Evolutionary conservation across 2,329 filamentous ascomycete genomes (phyloP), one percentile per base, ranked within the genome.

Genomic region (Xylariaceae sp.): DNA sequence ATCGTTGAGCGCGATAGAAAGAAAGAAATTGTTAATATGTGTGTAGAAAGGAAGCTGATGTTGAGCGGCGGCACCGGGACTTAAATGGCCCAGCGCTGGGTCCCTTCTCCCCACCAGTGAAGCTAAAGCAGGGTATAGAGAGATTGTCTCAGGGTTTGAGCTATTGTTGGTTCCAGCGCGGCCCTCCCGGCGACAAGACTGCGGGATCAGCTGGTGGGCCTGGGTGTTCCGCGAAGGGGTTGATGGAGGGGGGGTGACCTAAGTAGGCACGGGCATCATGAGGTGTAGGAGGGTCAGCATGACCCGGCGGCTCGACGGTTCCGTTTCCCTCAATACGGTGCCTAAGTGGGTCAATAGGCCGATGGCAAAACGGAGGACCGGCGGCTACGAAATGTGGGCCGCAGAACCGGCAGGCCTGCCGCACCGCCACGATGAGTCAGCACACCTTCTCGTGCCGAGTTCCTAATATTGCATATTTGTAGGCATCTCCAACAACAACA

Each of bases 361-460:
- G 32, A 27, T 36, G 11, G 32, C 7, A 32, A 36, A 36, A 36
- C 38, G 28, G 28, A 28, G 38, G 27, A 19, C 38, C 27, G 27
- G 27, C 38, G 14, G 16, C 31, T 29, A 34, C 15, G 8, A 30
- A 21, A 23, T n/a, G n/a, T 8, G 5, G 26, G 8, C 5, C 8
- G 26, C 26, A 28, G 26, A 28, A 28, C n/a, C 7, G 9, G 27
- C 9, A 9, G 18, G 13, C 29, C 17, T 13, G 18, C 27, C 18
- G 18, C 34, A 31, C 18, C 18, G 28, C 28, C 14, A 38, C 19
- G 12, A 38, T 37, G 27, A 36, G 29, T 31, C 29, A 31, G 29
- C 29, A 31, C n/a, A n/a, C n/a, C n/a, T n/a, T n/a, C n/a, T n/a
- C n/a, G n/a, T n/a, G n/a, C n/a, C n/a, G n/a, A n/a, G n/a, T n/a